phyloP scores from a whole-genome alignment of 768 basidiomycete genomes.

The button mushroom (Agaricus bisporus) region DNA sequence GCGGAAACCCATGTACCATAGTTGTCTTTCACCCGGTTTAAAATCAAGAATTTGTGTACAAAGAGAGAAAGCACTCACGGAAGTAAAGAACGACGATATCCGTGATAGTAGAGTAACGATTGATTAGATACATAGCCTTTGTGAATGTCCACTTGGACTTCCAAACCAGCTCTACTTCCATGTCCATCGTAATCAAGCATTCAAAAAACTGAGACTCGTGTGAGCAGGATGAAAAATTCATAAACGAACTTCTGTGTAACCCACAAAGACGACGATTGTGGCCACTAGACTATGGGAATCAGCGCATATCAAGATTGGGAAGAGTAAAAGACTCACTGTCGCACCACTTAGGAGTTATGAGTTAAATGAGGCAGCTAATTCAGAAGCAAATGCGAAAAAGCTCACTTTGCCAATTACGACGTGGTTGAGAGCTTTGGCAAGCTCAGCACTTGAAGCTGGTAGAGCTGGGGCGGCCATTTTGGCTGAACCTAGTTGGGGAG shows the following conservation, averaged over 20 bases:
- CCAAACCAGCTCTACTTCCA: conserved; percentile 20
- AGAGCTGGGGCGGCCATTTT: no score
- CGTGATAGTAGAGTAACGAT: conserved; percentile 20
- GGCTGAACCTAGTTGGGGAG: no score
- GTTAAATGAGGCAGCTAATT: no score
- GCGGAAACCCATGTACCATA: neutral
- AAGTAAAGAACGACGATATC: conserved; percentile 14
- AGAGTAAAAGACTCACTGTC: no score
- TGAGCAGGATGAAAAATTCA: neutral
- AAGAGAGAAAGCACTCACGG: conserved; percentile 10
- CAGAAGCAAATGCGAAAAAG: no score
- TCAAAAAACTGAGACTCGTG: conserved; percentile 7
- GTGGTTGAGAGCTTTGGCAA: no score
- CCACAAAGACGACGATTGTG: neutral
- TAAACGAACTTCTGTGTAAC: neutral
- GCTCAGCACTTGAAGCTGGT: no score
- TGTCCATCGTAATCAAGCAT: conserved; percentile 17
- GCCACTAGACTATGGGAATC: neutral
- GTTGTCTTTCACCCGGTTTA: neutral
- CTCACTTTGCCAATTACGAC: no score
- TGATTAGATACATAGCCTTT: conserved; percentile 20
- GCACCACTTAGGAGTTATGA: no score
- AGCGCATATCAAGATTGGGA: neutral
- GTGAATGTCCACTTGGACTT: conserved; percentile 15
- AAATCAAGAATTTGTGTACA: neutral